Evolutionary conservation across 2,329 filamentous ascomycete genomes (phyloP).

Genomic region (Xylariaceae sp.): DNA sequence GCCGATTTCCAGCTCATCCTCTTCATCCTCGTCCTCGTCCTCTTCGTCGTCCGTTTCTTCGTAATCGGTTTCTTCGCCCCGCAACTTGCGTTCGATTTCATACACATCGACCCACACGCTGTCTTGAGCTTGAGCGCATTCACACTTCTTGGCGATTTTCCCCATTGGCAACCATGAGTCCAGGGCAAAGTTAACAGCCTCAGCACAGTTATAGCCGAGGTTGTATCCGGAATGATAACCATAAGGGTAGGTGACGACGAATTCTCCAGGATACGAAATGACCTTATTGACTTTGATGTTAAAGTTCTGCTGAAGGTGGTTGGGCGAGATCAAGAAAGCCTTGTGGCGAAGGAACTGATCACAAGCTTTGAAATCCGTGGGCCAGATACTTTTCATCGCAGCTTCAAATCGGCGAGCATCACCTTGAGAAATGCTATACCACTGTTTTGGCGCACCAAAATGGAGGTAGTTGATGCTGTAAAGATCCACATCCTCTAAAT

Average conservation of each 20-base stretch:
- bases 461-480: slow-evolving; percentile 99
- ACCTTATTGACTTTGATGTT: slow-evolving; percentile 95
- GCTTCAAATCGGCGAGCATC: slow-evolving; percentile 89
- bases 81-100: slow-evolving; percentile 89
- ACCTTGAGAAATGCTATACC: slow-evolving; percentile 97
- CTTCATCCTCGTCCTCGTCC: slow-evolving; percentile 58
- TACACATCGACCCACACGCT: slow-evolving; percentile 98
- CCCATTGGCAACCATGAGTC: slow-evolving; percentile 95
- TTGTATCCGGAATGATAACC: slow-evolving; percentile 99
- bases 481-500: slow-evolving; percentile 94
- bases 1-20: slow-evolving; percentile 51
- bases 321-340: slow-evolving; percentile 91
- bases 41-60: slow-evolving; percentile 71
- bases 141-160: slow-evolving; percentile 91
- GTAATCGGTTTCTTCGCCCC: slow-evolving; percentile 81
- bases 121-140: slow-evolving; percentile 90
- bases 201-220: slow-evolving; percentile 95
- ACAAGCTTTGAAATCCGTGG: slow-evolving; percentile 89
- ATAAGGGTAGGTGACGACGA: slow-evolving; percentile 97
- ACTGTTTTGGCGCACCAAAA: slow-evolving; percentile 97
- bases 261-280: slow-evolving; percentile 93
- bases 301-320: slow-evolving; percentile 78
- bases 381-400: slow-evolving; percentile 94
- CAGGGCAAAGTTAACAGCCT: slow-evolving; percentile 96
- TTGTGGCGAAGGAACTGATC: slow-evolving; percentile 96